Base-by-base conservation (phyloP, 192 early-diverging fungal species). In the Neocallimastix lanati region DNA sequence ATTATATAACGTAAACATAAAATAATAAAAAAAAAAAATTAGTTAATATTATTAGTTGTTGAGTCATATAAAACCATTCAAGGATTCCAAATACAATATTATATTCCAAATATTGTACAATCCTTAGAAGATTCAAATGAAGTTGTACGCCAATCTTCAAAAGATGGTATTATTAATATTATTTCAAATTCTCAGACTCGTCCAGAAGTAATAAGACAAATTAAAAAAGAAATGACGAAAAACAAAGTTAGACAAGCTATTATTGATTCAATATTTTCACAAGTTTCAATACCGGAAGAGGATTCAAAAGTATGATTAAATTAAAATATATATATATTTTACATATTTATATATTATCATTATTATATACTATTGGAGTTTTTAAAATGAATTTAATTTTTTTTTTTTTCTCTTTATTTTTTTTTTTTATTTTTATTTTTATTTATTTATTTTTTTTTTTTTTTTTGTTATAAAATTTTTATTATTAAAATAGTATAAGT, bases 111-210 rank as follows among this genome's bases (percentile, higher is more conserved):
- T n/a, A 18, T 81, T 27, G 50, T 82, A 14, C 37, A 35, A 15
- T 29, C 81, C 3, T 27, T 82, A 0, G 82, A 82, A 81, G 82
- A 82, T 50, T 37, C 80, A 4, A 81, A 82, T 40, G 82, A 82
- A 77, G 30, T 77, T 38, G 77, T 82, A 12, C 79, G 82, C 13
- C 28, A 28, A 38, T 27, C 38, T 4, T 78, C 77, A 15, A 82
- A 76, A 13, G 82, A 81, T 16, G 76, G 29, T 13, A 25, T 82
- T 0, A 77, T 81, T 16, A 27, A 21, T 18, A 29, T 82, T 4
- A 81, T 35, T 3, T 16, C 4, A 81, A 11, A 7, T 67, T 67
- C 50, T n/a, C 21, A 67, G 9, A 9, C 25, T n/a, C 50, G 25
- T 67, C 50, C 50, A 11, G 50, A 67, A 67, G 50, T 67, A n/a